Conservation (phyloP, 2,329 filamentous ascomycete species). For the Pseudocercospora macadamiae region DNA sequence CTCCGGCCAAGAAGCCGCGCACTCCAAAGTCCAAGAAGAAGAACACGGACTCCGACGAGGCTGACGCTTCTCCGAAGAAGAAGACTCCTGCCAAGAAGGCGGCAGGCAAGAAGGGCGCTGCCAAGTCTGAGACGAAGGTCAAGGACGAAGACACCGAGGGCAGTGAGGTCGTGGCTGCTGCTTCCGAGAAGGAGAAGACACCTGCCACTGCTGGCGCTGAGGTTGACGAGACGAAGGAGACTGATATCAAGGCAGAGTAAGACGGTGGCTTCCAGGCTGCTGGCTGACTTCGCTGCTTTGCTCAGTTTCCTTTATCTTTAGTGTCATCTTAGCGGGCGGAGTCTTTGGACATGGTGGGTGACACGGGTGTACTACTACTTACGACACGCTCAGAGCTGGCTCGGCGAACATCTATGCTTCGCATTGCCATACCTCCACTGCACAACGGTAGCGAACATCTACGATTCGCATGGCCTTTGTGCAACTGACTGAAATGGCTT, state of each 20-base stretch:
- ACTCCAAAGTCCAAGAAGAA: constrained; percentile 27
- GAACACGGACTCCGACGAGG: constrained; percentile 19
- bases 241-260: constrained; percentile 1
- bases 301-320: not conserved
- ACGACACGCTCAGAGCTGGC: constrained; percentile 5
- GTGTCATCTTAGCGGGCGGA: constrained; percentile 2
- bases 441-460: too few relatives aligned
- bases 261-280: not conserved
- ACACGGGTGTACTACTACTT: not conserved
- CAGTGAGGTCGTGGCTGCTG: constrained; percentile 22
- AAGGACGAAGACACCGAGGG: constrained; percentile 25
- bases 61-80: constrained; percentile 17
- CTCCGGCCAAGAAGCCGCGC: constrained; percentile 19
- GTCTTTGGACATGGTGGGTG: not conserved
- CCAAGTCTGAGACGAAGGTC: not conserved
- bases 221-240: constrained; percentile 12
- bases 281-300: not conserved
- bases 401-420: not conserved
- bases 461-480: too few relatives aligned
- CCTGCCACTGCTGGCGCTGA: not conserved
- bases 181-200: constrained; percentile 23
- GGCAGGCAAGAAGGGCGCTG: constrained; percentile 16
- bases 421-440: too few relatives aligned
- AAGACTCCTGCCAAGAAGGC: constrained; percentile 18
- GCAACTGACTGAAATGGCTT: too few relatives aligned